A percentile compares a stretch with the other conserved stretches of the same genome.
Conservation (phyloP, 345 rosid species). For the Eucalyptus paniculata region DNA sequence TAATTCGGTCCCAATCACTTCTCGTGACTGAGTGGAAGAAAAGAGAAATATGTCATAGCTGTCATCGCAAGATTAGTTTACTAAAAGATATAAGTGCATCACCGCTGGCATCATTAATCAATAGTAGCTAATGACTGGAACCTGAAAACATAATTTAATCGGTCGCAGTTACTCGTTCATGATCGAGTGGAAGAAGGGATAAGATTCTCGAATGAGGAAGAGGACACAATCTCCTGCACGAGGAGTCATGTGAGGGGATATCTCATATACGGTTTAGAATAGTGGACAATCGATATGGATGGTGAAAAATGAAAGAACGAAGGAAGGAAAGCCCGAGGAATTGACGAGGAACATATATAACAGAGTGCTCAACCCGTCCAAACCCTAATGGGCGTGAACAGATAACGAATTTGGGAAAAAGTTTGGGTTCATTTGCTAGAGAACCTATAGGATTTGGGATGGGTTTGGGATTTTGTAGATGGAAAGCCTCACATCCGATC, state of each 20-base stretch:
- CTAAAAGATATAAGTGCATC: background rate
- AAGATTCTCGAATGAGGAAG: background rate
- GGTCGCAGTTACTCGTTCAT: background rate
- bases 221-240: background rate
- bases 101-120: background rate
- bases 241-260: background rate
- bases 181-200: background rate
- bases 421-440: background rate
- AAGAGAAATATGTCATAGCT: background rate
- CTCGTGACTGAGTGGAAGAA: background rate
- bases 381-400: background rate
- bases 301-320: background rate
- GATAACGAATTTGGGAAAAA: background rate
- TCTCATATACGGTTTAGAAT: background rate
- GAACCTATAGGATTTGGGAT: background rate
- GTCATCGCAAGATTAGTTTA: background rate
- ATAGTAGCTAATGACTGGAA: background rate
- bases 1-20: background rate
- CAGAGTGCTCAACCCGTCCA: background rate
- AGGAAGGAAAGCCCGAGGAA: background rate
- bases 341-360: background rate
- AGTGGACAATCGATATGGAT: background rate
- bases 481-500: background rate
- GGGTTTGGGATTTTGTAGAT: background rate
- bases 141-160: background rate